Percentiles rank a stretch among this genome's conserved stretches.
Conservation (phyloP, 768 basidiomycete genomes). For the Tephrocybe sp. region DNA sequence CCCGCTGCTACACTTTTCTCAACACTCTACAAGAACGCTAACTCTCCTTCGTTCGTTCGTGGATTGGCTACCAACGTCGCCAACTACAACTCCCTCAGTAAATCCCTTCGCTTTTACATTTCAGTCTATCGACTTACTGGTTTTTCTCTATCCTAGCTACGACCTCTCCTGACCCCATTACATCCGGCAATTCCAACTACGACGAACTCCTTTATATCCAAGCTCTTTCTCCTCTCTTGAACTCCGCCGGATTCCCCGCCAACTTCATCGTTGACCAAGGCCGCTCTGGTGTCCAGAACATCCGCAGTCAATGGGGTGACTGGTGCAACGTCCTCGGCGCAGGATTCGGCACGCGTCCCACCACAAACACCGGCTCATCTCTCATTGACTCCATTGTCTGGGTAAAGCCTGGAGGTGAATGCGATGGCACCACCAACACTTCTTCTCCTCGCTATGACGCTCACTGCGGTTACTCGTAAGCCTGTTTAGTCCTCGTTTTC, state of each 20-base stretch:
- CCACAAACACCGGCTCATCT: conserved; percentile 48
- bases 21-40: conserved; percentile 47
- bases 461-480: conserved; percentile 46
- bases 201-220: conserved; percentile 61
- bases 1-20: conserved; percentile 57
- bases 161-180: conserved; percentile 55
- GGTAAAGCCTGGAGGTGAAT: conserved; percentile 70
- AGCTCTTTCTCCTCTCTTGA: conserved; percentile 46
- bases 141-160: conserved; percentile 36
- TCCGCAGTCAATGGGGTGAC: conserved; percentile 60
- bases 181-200: conserved; percentile 56
- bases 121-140: background rate
- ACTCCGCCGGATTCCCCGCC: conserved; percentile 46
- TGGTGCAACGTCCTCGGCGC: conserved; percentile 69
- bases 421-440: conserved; percentile 58
- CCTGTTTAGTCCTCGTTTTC: background rate
- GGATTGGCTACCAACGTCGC: conserved; percentile 60
- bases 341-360: conserved; percentile 61
- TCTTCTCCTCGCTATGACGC: conserved; percentile 51
- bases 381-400: conserved; percentile 62
- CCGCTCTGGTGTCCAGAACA: conserved; percentile 60
- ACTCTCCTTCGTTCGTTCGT: conserved; percentile 52
- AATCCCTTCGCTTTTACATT: background rate
- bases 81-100: conserved; percentile 43
- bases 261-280: conserved; percentile 69